These are phyloP conservation scores for Umbilicaria muhlenbergii DNA, from an alignment of 495 filamentous ascomycete species.

Conservation along the genomic window DNA sequence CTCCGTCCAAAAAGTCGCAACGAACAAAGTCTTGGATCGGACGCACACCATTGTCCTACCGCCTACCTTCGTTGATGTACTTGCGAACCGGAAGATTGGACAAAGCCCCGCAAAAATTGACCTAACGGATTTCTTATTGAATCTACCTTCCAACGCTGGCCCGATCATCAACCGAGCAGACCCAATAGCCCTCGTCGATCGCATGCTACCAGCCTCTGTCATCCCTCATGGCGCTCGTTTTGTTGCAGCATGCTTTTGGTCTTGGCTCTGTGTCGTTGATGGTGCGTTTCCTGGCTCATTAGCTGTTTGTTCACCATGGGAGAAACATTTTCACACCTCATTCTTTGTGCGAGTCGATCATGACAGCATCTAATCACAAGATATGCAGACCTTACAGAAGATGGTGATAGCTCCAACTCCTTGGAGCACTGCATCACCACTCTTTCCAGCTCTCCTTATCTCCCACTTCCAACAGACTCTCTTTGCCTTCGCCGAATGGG, in stretches of 20 bases:
- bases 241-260: slow-evolving; percentile 10
- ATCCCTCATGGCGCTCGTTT: slow-evolving; percentile 1
- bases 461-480: background rate
- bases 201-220: slow-evolving; percentile 5
- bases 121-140: background rate
- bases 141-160: background rate
- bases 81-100: too few relatives aligned
- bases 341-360: background rate
- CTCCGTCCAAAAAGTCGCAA: too few relatives aligned
- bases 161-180: background rate
- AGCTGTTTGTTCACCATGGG: background rate
- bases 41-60: too few relatives aligned
- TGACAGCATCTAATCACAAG: background rate
- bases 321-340: background rate
- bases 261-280: slow-evolving; percentile 9
- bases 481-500: background rate
- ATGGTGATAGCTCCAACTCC: background rate
- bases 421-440: slow-evolving; percentile 1
- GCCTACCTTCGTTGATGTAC: too few relatives aligned
- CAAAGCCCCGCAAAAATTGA: too few relatives aligned
- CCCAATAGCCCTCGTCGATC: background rate
- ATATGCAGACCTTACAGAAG: slow-evolving; percentile 6
- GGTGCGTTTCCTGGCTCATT: slow-evolving; percentile 1
- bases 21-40: too few relatives aligned
- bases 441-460: slow-evolving; percentile 4